Conservation (phyloP, 2,329 filamentous ascomycete genomes). For the Macrophomina phaseolina region DNA sequence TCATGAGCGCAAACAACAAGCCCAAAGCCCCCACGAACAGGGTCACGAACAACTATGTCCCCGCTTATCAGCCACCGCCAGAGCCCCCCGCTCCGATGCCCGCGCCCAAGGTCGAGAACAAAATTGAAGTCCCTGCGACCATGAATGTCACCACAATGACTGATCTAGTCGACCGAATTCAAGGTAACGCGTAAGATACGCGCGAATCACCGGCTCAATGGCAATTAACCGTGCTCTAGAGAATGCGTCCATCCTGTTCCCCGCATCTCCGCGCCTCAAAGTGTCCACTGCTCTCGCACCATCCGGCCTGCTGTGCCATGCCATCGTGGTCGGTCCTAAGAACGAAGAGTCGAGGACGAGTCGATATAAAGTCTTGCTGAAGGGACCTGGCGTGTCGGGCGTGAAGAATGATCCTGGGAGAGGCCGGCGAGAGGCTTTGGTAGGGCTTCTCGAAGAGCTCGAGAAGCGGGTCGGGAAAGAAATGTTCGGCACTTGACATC, state of each 20-base stretch:
- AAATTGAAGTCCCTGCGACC: conserved; percentile 20
- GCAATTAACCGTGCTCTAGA: not conserved
- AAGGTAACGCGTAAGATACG: conserved; percentile 1
- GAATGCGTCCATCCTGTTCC: conserved; percentile 25
- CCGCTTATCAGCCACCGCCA: conserved; percentile 14
- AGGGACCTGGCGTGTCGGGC: conserved; percentile 16
- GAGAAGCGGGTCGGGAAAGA: conserved; percentile 26
- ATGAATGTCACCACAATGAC: conserved; percentile 25
- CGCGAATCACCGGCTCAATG: too few species aligned
- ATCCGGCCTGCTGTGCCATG: conserved; percentile 23
- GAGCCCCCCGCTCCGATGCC: conserved; percentile 11
- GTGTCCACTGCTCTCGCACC: conserved; percentile 24
- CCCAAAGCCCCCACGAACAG: not conserved
- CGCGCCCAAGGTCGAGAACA: conserved; percentile 24
- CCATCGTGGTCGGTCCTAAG: conserved; percentile 24
- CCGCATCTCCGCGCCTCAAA: conserved; percentile 11
- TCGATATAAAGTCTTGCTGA: conserved; percentile 24
- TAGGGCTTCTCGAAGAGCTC: conserved; percentile 24
- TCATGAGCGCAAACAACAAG: conserved; percentile 20
- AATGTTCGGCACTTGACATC: conserved; percentile 3
- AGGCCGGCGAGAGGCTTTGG: conserved; percentile 20
- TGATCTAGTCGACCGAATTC: conserved; percentile 22
- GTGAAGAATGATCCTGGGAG: conserved; percentile 1
- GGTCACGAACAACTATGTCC: conserved; percentile 18
- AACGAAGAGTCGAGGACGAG: conserved; percentile 22